Base-by-base conservation (phyloP, 495 filamentous ascomycete genomes). In the Baudoinia panamericana region DNA sequence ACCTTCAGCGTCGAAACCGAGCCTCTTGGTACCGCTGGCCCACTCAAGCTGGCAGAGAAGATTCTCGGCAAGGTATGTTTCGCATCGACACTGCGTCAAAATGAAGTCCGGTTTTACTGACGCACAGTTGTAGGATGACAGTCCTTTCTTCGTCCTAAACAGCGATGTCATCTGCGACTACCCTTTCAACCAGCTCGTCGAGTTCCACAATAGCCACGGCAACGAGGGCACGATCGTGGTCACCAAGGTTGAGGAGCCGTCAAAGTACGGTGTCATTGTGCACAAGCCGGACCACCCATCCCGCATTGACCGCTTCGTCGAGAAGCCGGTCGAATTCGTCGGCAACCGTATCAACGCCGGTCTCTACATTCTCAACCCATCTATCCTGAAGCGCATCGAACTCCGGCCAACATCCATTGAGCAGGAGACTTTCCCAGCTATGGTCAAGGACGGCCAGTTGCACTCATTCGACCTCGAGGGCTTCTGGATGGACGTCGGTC, bases 401-500 rank as follows among this genome's bases (percentile, higher is more conserved):
- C 75, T 96, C 47, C 84, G 92, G 35, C 90, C 90, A 22, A 99
- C 92, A 25, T 93, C 85, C n/a, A 99, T 99, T 61, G 90, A 99
- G 64, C 90, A 96, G 65, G 90, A 99, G 66, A 99, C 85, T 19
- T 99, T 99, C 81, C 90, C 90, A 29, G 80, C 84, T 45, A 92
- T 99, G 55, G 80, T 78, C 61, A 76, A 71, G 54, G 92, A 95
- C 57, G 83, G 85, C 39, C 76, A 93, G 63, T 66, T 99, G 32
- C 90, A 99, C 72, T 95, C 87, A 2, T 95, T 93, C 59, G 90
- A 99, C 61, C 72, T 99, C 26, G 92, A 99, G 50, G 87, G 90
- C 49, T 99, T 93, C 71, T 99, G 90, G 90, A 99, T 99, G 90
- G 90, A 99, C 54, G 87, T 99, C 43, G 90, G 90, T 52, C 90